These are phyloP conservation scores for Melampsora medusae DNA, from an alignment of 1,284 basidiomycete genomes.

Conservation along the genomic window DNA sequence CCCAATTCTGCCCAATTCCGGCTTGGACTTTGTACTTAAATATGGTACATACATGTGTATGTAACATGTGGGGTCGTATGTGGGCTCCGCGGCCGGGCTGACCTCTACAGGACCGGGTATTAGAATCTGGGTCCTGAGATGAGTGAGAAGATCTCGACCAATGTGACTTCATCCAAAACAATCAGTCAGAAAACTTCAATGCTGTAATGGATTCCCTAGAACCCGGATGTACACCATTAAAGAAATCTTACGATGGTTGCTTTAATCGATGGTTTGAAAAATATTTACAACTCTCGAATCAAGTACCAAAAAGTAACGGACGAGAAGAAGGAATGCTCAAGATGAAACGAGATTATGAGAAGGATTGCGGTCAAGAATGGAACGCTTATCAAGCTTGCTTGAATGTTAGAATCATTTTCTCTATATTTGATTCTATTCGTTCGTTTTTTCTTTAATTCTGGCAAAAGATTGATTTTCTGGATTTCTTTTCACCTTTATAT, in stretches of 20 bases:
- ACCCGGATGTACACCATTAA: conserved; percentile 53
- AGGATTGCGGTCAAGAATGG: conserved; percentile 52
- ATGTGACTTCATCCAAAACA: no score
- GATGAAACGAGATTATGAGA: conserved; percentile 51
- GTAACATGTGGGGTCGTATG: conserved; percentile 45
- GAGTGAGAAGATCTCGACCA: no score
- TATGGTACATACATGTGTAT: conserved; percentile 52
- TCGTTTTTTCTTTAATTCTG: background rate
- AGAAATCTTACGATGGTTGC: conserved; percentile 54
- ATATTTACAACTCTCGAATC: conserved; percentile 50
- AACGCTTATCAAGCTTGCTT: conserved; percentile 52
- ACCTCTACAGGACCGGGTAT: no score
- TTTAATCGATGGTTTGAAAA: conserved; percentile 54
- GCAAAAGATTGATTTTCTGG: background rate
- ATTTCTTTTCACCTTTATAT: background rate
- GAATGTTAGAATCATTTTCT: conserved; percentile 48
- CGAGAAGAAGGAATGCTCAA: conserved; percentile 1
- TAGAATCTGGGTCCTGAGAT: no score
- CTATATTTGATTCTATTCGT: background rate
- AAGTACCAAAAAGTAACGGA: background rate
- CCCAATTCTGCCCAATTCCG: no score
- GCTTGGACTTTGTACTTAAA: no score
- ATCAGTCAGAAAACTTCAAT: no score
- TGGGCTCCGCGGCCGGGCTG: background rate
- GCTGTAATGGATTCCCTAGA: conserved; percentile 51